A percentile compares a stretch with the other conserved stretches of the same genome.
Conservation (phyloP, 352 stramenopile genomes). For the Blastocystis sp. region DNA sequence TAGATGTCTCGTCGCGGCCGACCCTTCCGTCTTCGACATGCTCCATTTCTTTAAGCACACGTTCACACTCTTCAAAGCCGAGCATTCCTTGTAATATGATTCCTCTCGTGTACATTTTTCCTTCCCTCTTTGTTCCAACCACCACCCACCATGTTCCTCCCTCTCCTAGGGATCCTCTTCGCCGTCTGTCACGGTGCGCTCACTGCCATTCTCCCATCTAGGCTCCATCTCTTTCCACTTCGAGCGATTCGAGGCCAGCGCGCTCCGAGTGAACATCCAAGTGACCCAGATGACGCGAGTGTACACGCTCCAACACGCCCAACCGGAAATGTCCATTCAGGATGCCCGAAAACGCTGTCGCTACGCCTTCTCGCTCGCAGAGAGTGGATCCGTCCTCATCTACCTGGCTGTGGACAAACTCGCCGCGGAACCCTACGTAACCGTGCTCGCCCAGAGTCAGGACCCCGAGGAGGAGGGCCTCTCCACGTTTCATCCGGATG, state of each 20-base stretch:
- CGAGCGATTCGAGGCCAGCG: not conserved
- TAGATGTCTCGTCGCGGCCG: not conserved
- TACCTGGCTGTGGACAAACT: not conserved
- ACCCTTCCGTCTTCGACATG: constrained; percentile 13
- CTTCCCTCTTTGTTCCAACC: no score
- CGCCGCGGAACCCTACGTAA: not conserved
- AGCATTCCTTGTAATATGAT: not conserved
- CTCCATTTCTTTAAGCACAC: constrained; percentile 53
- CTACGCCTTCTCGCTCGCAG: not conserved
- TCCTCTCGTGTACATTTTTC: not conserved
- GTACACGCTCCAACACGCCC: not conserved
- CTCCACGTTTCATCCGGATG: not conserved
- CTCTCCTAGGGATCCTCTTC: no score
- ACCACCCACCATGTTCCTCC: no score
- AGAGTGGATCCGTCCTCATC: not conserved
- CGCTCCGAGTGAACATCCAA: not conserved
- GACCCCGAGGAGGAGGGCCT: not conserved
- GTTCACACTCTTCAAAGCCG: constrained; percentile 15
- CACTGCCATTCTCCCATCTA: not conserved
- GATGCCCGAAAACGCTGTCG: not conserved
- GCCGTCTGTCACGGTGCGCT: not conserved
- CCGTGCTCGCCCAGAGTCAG: not conserved
- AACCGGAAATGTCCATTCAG: not conserved
- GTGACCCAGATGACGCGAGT: not conserved
- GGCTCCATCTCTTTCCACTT: not conserved